Conservation (phyloP, 768 basidiomycete species). For the Suillus brevipes region DNA sequence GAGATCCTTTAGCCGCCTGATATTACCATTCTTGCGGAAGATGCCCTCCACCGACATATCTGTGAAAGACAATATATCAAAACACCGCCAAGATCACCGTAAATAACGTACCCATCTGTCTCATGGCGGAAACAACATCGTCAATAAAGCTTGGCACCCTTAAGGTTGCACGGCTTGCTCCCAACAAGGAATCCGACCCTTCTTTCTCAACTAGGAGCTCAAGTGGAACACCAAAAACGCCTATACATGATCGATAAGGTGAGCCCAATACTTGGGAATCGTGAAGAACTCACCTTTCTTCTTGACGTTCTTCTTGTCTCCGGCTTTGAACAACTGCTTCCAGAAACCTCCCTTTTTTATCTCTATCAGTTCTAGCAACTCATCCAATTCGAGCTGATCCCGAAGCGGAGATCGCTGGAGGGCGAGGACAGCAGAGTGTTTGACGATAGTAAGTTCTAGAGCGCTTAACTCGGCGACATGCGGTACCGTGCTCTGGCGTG, state of each 20-base stretch:
- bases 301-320: conserved; percentile 88
- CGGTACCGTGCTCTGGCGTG: conserved; percentile 74
- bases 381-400: conserved; percentile 87
- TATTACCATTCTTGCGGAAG: conserved; percentile 98
- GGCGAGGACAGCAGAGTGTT: conserved; percentile 84
- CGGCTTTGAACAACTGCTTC: conserved; percentile 92
- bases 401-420: conserved; percentile 76
- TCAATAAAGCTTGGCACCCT: conserved; percentile 97
- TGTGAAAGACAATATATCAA: conserved; percentile 32
- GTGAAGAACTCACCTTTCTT: conserved; percentile 67
- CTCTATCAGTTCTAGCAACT: conserved; percentile 91
- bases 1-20: conserved; percentile 86
- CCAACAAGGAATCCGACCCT: conserved; percentile 92
- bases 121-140: conserved; percentile 97
- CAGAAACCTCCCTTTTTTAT: conserved; percentile 92
- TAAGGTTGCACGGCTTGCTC: conserved; percentile 80
- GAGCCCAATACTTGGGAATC: conserved; percentile 7
- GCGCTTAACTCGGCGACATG: conserved; percentile 82
- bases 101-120: conserved; percentile 85
- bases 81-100: conserved; percentile 5
- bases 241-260: conserved; percentile 40
- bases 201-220: conserved; percentile 92
- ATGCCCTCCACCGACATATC: conserved; percentile 99
- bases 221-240: conserved; percentile 91
- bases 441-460: conserved; percentile 87